These are phyloP conservation scores for Bolboschoenus planiculmis DNA, from an alignment of 176 grass and related monocot genomes.

Conservation along the genomic window DNA sequence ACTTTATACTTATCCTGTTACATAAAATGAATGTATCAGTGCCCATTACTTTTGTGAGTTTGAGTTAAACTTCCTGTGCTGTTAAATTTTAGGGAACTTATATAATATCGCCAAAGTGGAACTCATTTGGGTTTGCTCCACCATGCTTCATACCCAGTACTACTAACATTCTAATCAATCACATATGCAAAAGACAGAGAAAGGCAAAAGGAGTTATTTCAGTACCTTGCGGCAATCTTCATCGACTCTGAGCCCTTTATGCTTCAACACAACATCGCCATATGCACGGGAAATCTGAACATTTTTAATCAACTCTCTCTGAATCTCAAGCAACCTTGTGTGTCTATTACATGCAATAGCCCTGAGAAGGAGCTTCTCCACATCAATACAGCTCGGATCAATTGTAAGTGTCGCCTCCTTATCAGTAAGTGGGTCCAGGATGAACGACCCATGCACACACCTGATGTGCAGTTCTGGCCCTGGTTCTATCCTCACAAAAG, in stretches of 20 bases:
- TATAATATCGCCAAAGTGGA: neutral
- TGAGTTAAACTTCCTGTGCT: neutral
- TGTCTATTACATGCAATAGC: slow-evolving; percentile 86
- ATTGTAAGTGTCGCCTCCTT: slow-evolving; percentile 82
- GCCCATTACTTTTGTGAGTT: neutral
- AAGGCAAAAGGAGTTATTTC: neutral
- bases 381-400: slow-evolving; percentile 80
- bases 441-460: slow-evolving; percentile 77
- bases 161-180: neutral
- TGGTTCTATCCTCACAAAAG: slow-evolving; percentile 88
- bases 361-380: slow-evolving; percentile 79
- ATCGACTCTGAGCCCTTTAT: slow-evolving; percentile 20
- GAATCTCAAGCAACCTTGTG: slow-evolving; percentile 83
- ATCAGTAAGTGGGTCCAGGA: slow-evolving; percentile 80
- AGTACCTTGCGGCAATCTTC: slow-evolving; percentile 54
- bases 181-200: neutral
- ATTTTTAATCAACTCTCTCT: slow-evolving; percentile 77
- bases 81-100: neutral
- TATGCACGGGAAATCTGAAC: slow-evolving; percentile 71
- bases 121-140: neutral
- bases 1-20: neutral
- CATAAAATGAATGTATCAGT: neutral
- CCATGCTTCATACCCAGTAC: neutral
- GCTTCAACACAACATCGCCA: slow-evolving; percentile 69
- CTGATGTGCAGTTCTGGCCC: slow-evolving; percentile 73